Evolutionary conservation across 2,329 filamentous ascomycete genomes (phyloP).

Genomic region (Huntiella bhutanensis): DNA sequence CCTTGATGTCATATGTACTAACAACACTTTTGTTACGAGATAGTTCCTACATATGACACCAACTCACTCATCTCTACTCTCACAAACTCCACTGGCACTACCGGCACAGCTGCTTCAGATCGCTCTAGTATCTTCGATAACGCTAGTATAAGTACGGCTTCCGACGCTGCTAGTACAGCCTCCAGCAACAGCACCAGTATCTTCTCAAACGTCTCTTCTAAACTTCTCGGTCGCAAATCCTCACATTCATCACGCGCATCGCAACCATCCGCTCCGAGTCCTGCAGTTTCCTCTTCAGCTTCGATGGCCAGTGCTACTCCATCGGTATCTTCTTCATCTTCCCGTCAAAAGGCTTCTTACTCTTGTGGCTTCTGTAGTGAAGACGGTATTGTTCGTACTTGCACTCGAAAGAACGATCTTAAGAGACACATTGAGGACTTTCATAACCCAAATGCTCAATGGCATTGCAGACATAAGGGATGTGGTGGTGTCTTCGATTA

Average conservation of each 20-base stretch:
- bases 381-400: constrained; percentile 23
- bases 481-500: constrained; percentile 29
- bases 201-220: constrained; percentile 23
- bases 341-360: constrained; percentile 22
- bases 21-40: constrained; percentile 18
- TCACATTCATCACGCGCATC: constrained; percentile 13
- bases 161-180: constrained; percentile 22
- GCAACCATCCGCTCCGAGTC: constrained; percentile 7
- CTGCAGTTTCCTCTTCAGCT: not conserved
- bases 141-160: constrained; percentile 20
- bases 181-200: constrained; percentile 17
- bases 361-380: constrained; percentile 25
- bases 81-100: constrained; percentile 15
- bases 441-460: constrained; percentile 28
- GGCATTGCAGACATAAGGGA: constrained; percentile 25
- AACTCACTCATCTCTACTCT: constrained; percentile 20
- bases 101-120: constrained; percentile 18
- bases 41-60: constrained; percentile 12
- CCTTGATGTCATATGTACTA: constrained; percentile 12
- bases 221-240: constrained; percentile 18
- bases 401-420: constrained; percentile 28
- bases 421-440: constrained; percentile 31
- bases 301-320: not conserved
- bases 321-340: constrained; percentile 3
- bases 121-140: constrained; percentile 21